Evolutionary conservation across 306 rosid species (phyloP).

Genomic region (Datisca glomerata): DNA sequence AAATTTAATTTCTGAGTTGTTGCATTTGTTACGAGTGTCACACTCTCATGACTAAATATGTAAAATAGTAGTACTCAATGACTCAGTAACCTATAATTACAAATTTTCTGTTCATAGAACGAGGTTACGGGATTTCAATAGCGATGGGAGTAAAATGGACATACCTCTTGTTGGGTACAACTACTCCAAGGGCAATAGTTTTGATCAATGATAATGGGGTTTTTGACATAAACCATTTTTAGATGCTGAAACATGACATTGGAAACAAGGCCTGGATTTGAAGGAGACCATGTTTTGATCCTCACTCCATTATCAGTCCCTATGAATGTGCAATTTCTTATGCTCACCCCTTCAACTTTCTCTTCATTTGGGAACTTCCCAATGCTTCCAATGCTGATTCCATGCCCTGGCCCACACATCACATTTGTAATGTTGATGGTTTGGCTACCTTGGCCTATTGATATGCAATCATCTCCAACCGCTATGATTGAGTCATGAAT

Average conservation of each 20-base stretch:
- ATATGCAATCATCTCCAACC: slow-evolving; percentile 28
- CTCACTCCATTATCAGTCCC: slow-evolving; percentile 27
- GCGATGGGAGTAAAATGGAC: not conserved
- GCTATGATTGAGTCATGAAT: slow-evolving; percentile 10
- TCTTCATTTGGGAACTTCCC: slow-evolving; percentile 5
- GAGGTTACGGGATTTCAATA: not conserved
- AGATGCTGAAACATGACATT: slow-evolving; percentile 10
- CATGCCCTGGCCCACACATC: slow-evolving; percentile 28
- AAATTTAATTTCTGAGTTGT: too few species aligned
- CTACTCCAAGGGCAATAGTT: slow-evolving; percentile 15
- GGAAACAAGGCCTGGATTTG: slow-evolving; percentile 6
- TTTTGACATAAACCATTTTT: slow-evolving; percentile 3
- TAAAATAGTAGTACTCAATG: not conserved
- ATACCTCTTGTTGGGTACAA: not conserved
- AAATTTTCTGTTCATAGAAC: too few species aligned
- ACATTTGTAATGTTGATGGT: not conserved
- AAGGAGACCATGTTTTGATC: slow-evolving; percentile 21
- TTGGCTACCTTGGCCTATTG: slow-evolving; percentile 14
- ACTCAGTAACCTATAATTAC: too few species aligned
- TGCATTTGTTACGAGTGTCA: too few species aligned
- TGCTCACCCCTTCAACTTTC: not conserved
- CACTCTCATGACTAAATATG: not conserved
- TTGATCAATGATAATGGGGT: slow-evolving; percentile 31
- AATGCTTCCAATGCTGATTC: slow-evolving; percentile 32
- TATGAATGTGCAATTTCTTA: slow-evolving; percentile 10